A percentile compares a stretch with the other conserved stretches of the same genome.
phyloP scores from a whole-genome alignment of 352 stramenopile genomes.

The Phytophthora syringae region DNA sequence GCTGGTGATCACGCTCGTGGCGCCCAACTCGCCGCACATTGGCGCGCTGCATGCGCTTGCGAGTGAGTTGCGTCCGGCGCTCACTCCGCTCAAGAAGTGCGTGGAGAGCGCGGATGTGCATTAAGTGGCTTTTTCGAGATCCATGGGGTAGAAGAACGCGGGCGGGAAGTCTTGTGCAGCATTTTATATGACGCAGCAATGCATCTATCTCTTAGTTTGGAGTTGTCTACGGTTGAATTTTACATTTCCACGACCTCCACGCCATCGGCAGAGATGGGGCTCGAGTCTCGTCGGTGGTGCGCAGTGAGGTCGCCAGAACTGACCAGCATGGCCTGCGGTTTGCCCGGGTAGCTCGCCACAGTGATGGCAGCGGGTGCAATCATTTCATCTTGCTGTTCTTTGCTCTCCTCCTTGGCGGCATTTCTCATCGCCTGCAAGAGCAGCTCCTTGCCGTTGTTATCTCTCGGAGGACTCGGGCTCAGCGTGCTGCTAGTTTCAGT shows the following conservation, averaged over 20 bases:
- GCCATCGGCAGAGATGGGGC: neutral
- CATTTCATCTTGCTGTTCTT: conserved; percentile 19
- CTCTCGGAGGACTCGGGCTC: conserved; percentile 17
- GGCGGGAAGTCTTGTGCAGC: neutral
- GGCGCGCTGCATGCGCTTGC: conserved; percentile 68
- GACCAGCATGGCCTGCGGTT: conserved; percentile 30
- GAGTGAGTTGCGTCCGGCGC: conserved; percentile 59
- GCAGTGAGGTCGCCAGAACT: conserved; percentile 10
- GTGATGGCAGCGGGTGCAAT: conserved; percentile 24
- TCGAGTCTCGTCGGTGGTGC: conserved; percentile 18
- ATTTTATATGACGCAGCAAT: neutral
- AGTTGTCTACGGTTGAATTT: neutral
- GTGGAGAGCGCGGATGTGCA: conserved; percentile 81
- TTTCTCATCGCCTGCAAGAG: conserved; percentile 23
- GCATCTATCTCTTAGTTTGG: neutral
- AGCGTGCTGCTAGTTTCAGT: conserved; percentile 34
- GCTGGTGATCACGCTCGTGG: conserved; percentile 81
- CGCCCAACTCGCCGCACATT: conserved; percentile 61
- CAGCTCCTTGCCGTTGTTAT: conserved; percentile 10
- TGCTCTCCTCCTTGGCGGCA: neutral
- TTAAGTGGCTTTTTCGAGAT: conserved; percentile 22
- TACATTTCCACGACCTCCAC: too few relatives aligned
- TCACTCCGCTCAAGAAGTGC: conserved; percentile 72
- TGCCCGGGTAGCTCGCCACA: conserved; percentile 29
- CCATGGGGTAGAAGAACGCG: neutral